These are phyloP conservation scores for Neurospora sp. DNA, from an alignment of 495 filamentous ascomycete species.

Conservation along the genomic window DNA sequence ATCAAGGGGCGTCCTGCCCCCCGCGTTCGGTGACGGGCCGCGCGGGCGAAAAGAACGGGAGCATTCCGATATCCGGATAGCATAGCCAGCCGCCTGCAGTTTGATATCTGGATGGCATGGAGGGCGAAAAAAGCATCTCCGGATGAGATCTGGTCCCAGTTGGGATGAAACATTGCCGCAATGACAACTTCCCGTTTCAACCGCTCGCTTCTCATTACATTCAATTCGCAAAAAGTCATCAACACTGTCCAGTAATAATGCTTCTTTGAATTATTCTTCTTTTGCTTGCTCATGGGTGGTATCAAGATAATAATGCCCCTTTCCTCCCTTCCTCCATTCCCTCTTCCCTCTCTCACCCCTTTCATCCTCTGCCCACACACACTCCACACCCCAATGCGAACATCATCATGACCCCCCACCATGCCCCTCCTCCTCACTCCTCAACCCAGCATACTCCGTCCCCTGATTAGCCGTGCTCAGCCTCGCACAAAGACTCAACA, in stretches of 20 bases:
- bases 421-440: constrained; percentile 33
- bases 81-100: neutral
- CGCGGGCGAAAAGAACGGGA: neutral
- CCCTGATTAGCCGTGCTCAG: constrained; percentile 67
- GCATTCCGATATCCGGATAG: neutral
- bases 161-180: neutral
- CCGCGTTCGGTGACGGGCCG: neutral
- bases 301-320: neutral
- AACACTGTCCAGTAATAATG: neutral
- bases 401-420: constrained; percentile 8
- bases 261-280: neutral
- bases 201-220: neutral
- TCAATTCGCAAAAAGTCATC: too few relatives aligned
- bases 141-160: neutral
- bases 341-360: neutral
- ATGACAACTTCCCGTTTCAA: neutral
- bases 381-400: neutral
- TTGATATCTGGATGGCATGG: neutral
- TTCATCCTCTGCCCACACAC: too few relatives aligned
- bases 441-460: constrained; percentile 41
- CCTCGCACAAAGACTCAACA: constrained; percentile 73
- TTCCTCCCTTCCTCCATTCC: neutral
- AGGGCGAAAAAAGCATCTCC: neutral
- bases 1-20: neutral
- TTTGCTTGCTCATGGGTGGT: neutral